Percentiles rank a stretch among this genome's conserved stretches.
Conservation (phyloP, 352 stramenopile species). For the Phytophthora crassamura region DNA sequence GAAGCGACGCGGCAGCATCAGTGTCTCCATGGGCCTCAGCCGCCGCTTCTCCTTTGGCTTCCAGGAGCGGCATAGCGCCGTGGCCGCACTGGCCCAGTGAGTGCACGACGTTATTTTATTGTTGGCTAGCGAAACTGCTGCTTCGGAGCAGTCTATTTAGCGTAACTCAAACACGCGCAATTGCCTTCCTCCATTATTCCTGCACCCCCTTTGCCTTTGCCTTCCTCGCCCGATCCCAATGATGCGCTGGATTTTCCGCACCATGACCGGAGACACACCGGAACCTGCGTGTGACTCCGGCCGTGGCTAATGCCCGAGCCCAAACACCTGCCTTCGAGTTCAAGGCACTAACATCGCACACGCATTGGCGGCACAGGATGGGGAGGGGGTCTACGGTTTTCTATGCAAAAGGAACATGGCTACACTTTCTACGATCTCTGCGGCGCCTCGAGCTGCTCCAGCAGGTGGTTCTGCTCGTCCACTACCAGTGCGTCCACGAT, state of each 20-base stretch:
- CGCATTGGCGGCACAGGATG: too few species aligned
- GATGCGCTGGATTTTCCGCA: constrained; percentile 25
- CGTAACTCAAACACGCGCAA: constrained; percentile 23
- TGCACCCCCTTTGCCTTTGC: neutral
- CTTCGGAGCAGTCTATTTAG: constrained; percentile 29
- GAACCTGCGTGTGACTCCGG: constrained; percentile 13
- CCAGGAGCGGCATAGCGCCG: constrained; percentile 18
- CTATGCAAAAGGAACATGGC: constrained; percentile 10
- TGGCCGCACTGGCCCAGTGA: constrained; percentile 35
- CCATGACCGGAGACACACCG: constrained; percentile 4
- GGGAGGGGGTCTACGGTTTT: constrained; percentile 13
- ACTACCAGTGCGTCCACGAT: constrained; percentile 88
- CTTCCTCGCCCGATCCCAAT: neutral
- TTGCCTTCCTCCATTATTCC: neutral
- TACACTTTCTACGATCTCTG: constrained; percentile 25
- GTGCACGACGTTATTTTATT: constrained; percentile 29
- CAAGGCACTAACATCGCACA: constrained; percentile 17
- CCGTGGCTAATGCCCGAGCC: neutral
- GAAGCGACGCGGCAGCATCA: constrained; percentile 35
- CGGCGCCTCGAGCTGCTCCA: constrained; percentile 68
- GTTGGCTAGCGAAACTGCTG: constrained; percentile 22
- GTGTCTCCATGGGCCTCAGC: constrained; percentile 17
- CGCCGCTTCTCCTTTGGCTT: constrained; percentile 36
- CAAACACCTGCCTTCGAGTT: constrained; percentile 16
- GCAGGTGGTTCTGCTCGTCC: constrained; percentile 79